phyloP scores from a whole-genome alignment of 2,329 filamentous ascomycete species.

The Calonectria fujianensis region DNA sequence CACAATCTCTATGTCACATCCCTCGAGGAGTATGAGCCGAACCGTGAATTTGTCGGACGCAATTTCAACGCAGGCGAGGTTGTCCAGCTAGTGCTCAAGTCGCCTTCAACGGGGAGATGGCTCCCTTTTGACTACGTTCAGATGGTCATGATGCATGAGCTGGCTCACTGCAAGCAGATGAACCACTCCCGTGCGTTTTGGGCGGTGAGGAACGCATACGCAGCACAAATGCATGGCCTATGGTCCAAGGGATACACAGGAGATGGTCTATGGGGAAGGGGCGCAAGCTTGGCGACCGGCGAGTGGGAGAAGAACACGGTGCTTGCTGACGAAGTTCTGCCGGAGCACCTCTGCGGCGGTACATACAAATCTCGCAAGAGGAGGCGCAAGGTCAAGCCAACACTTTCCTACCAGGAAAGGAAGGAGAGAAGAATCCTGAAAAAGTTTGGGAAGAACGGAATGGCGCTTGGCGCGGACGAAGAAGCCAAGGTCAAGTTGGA shows the following conservation, averaged over 20 bases:
- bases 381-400: conserved; percentile 72
- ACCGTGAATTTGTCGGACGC: conserved; percentile 88
- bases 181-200: conserved; percentile 90
- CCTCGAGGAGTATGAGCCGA: conserved; percentile 88
- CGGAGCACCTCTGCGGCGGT: conserved; percentile 87
- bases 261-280: conserved; percentile 89
- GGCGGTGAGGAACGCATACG: conserved; percentile 84
- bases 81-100: conserved; percentile 87
- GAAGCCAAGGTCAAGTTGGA: conserved; percentile 79
- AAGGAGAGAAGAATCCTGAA: conserved; percentile 83
- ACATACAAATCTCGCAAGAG: conserved; percentile 80
- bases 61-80: conserved; percentile 95
- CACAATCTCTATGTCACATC: conserved; percentile 79
- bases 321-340: conserved; percentile 73
- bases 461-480: conserved; percentile 82
- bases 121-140: conserved; percentile 89
- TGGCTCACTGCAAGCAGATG: conserved; percentile 94
- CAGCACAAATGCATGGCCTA: conserved; percentile 80
- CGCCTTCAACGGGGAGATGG: conserved; percentile 79
- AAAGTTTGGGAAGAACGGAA: conserved; percentile 85
- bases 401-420: conserved; percentile 80
- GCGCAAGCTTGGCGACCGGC: conserved; percentile 77
- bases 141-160: conserved; percentile 97
- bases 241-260: conserved; percentile 84
- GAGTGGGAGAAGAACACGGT: conserved; percentile 74